Percentiles rank a stretch among this genome's conserved stretches.
phyloP scores from a whole-genome alignment of 768 basidiomycete species.

The Hygrophoropsis aurantiaca region DNA sequence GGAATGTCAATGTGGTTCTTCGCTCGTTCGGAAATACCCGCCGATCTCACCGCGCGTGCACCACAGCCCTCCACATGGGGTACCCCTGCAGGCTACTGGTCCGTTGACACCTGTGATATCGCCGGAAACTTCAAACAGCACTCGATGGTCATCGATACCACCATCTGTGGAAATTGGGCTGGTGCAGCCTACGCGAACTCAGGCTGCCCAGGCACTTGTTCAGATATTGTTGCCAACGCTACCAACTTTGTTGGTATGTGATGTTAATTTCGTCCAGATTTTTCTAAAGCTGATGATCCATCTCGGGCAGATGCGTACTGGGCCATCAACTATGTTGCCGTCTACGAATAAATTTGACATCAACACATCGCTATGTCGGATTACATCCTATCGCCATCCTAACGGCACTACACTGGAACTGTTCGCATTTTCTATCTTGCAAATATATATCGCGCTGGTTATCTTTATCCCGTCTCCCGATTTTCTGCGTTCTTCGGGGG shows the following conservation, averaged over 20 bases:
- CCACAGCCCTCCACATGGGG: slow-evolving; percentile 55
- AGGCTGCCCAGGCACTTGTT: slow-evolving; percentile 44
- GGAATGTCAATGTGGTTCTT: slow-evolving; percentile 63
- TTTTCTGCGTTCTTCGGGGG: slow-evolving; percentile 9
- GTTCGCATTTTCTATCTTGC: not conserved
- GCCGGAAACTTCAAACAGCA: slow-evolving; percentile 52
- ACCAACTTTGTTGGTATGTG: slow-evolving; percentile 50
- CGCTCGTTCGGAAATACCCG: slow-evolving; percentile 48
- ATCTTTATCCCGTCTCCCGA: not conserved
- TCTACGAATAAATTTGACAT: slow-evolving; percentile 37
- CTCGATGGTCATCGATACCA: slow-evolving; percentile 41
- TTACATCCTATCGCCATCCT: no score
- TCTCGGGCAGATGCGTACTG: slow-evolving; percentile 47
- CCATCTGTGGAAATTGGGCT: slow-evolving; percentile 33
- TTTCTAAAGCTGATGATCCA: slow-evolving; percentile 2
- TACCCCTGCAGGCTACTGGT: slow-evolving; percentile 51
- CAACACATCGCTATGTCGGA: not conserved
- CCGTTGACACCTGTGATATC: slow-evolving; percentile 49
- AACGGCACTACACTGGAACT: not conserved
- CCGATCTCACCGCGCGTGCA: slow-evolving; percentile 43
- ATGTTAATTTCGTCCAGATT: not conserved
- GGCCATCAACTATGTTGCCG: slow-evolving; percentile 56
- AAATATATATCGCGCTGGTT: slow-evolving; percentile 2
- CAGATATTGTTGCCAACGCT: slow-evolving; percentile 50
- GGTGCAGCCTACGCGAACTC: slow-evolving; percentile 22